Percentiles rank a stretch among this genome's conserved stretches.
Evolutionary conservation across 257 asterid genomes (phyloP).

Genomic region (Solanum pinnatisectum): DNA sequence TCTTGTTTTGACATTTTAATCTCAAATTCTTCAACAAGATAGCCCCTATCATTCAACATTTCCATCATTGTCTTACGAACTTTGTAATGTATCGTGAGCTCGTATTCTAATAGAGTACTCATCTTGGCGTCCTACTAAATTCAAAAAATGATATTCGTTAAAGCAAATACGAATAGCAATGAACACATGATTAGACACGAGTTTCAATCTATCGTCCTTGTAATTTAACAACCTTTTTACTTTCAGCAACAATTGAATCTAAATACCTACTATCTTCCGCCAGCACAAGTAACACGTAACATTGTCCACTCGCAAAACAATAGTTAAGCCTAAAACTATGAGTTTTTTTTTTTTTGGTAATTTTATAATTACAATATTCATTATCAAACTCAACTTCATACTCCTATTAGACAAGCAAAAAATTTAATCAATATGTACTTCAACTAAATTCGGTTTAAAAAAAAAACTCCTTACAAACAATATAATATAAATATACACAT

Average conservation of each 20-base stretch:
- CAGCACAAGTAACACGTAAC: neutral
- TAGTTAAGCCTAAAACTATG: neutral
- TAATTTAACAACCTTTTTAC: neutral
- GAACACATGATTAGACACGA: neutral
- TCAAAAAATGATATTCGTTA: neutral
- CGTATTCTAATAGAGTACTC: neutral
- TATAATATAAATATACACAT: neutral
- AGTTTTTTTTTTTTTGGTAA: neutral
- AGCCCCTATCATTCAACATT: conserved; percentile 24
- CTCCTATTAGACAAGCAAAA: neutral
- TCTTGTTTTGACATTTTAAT: conserved; percentile 11
- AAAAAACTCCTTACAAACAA: neutral
- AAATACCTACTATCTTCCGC: neutral
- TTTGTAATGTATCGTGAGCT: neutral
- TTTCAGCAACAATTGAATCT: neutral
- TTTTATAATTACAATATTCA: neutral
- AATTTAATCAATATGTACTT: neutral
- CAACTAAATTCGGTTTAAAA: neutral
- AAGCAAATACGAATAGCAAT: neutral
- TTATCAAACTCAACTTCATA: neutral
- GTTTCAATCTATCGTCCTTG: neutral
- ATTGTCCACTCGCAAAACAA: neutral
- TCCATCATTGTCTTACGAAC: conserved; percentile 21
- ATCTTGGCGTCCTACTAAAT: neutral
- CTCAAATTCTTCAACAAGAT: conserved; percentile 23